phyloP scores from a whole-genome alignment of 139 green algal species.

The Coelastrella sp. region DNA sequence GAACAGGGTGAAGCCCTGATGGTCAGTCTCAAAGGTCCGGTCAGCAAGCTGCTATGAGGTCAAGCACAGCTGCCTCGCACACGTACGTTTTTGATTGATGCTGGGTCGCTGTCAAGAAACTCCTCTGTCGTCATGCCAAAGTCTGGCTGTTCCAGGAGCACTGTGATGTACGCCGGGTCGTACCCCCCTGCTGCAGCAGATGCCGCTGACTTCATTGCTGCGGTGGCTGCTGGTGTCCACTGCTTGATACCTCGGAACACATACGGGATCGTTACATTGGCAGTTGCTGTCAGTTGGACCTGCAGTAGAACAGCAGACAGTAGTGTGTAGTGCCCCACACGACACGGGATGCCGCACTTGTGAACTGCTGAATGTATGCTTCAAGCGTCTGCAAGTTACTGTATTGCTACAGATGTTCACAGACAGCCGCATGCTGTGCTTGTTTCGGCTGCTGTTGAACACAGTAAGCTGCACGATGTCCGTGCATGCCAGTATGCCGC shows the following conservation, averaged over 20 bases:
- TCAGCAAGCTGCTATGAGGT: no score
- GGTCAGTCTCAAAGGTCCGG: no score
- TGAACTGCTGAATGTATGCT: no score
- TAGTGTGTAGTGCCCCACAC: no score
- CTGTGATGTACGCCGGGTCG: neutral
- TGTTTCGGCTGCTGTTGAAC: no score
- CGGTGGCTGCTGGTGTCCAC: neutral
- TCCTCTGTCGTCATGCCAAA: neutral
- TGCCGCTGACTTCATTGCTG: neutral
- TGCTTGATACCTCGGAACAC: neutral
- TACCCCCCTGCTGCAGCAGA: neutral
- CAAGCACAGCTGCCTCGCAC: neutral
- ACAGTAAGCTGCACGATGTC: no score
- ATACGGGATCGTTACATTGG: neutral
- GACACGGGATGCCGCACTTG: no score
- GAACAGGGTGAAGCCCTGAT: no score
- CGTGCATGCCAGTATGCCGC: no score
- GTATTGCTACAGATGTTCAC: no score
- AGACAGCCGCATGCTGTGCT: no score
- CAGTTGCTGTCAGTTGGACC: constrained; percentile 1
- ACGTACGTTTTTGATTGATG: neutral
- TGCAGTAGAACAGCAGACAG: neutral
- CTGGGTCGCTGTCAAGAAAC: neutral
- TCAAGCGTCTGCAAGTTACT: no score
- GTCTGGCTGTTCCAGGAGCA: neutral